A percentile compares a stretch with the other conserved stretches of the same genome.
These are phyloP conservation scores for Backusella liffmaniae DNA, from an alignment of 192 early-diverging fungal genomes.

Conservation along the genomic window DNA sequence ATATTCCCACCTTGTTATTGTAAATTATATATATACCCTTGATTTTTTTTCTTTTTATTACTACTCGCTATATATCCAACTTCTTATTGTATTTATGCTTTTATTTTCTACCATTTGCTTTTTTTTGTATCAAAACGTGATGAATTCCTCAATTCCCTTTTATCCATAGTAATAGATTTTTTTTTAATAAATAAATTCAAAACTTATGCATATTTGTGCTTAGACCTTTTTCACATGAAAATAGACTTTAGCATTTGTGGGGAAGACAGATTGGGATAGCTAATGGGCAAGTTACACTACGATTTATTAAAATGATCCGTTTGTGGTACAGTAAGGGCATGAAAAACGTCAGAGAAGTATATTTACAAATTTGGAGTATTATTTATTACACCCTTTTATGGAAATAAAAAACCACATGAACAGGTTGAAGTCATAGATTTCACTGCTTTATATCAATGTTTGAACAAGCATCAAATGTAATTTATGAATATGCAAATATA, in stretches of 20 bases:
- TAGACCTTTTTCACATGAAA: background rate
- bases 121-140: background rate
- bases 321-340: background rate
- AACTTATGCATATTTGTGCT: background rate
- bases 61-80: background rate
- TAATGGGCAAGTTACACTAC: background rate
- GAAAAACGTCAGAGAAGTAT: background rate
- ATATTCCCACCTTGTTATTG: background rate
- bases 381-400: background rate
- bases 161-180: constrained; percentile 1
- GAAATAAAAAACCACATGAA: background rate
- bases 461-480: too few relatives aligned
- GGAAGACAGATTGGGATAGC: background rate
- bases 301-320: background rate
- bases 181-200: background rate
- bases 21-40: constrained; percentile 9
- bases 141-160: background rate
- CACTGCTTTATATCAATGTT: background rate
- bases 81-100: constrained; percentile 6
- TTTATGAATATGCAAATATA: too few relatives aligned
- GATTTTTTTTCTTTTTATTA: background rate
- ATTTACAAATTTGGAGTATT: background rate
- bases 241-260: background rate
- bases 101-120: background rate
- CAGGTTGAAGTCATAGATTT: background rate